These are phyloP conservation scores for Antitrichia curtipendula DNA, from an alignment of 225 moss, liverwort and hornwort species.

Conservation along the genomic window DNA sequence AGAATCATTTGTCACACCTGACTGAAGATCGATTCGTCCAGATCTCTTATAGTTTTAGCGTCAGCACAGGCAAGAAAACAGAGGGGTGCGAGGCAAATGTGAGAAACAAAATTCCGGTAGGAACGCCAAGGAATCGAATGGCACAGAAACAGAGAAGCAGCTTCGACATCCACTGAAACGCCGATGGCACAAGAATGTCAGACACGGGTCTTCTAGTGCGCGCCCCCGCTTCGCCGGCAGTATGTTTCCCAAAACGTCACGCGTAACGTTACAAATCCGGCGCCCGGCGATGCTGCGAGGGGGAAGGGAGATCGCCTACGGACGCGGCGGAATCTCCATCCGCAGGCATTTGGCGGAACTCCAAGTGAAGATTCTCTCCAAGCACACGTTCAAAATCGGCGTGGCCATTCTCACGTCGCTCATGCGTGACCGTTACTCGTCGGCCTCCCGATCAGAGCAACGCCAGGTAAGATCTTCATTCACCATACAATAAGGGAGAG, in stretches of 20 bases:
- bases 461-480: conserved; percentile 21
- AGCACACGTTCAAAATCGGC: conserved; percentile 59
- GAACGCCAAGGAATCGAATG: neutral
- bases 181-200: neutral
- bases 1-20: neutral
- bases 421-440: conserved; percentile 35
- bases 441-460: conserved; percentile 28
- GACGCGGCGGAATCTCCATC: conserved; percentile 31
- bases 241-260: neutral
- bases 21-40: neutral
- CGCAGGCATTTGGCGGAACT: conserved; percentile 46
- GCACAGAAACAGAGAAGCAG: neutral
- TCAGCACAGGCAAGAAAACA: neutral
- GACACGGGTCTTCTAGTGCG: too few species aligned
- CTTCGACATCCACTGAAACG: neutral
- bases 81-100: neutral
- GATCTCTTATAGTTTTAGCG: neutral
- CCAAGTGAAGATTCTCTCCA: conserved; percentile 55
- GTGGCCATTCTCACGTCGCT: conserved; percentile 44
- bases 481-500: neutral
- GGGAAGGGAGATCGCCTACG: conserved; percentile 3
- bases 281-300: neutral
- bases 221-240: neutral
- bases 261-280: neutral
- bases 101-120: neutral